Percentiles rank a stretch among this genome's conserved stretches.
phyloP scores from a whole-genome alignment of 2,329 filamentous ascomycete species.

The Furcasterigmium furcatum region DNA sequence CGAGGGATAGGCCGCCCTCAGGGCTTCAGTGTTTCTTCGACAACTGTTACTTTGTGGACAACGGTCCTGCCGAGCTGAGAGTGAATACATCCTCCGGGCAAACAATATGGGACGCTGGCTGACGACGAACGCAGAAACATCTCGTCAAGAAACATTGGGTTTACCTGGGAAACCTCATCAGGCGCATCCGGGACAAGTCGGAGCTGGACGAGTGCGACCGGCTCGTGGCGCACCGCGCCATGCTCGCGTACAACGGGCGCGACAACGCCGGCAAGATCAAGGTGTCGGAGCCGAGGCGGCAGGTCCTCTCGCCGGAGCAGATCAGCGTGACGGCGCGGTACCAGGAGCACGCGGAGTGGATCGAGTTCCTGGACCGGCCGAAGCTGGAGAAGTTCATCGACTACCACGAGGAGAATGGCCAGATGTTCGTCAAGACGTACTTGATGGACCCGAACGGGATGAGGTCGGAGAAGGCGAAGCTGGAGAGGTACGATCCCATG shows the following conservation, averaged over 20 bases:
- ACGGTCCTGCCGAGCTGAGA: background rate
- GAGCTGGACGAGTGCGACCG: constrained; percentile 9
- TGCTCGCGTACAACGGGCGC: constrained; percentile 12
- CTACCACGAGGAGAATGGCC: background rate
- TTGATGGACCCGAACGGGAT: background rate
- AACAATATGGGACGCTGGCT: background rate
- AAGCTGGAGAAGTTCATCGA: constrained; percentile 2
- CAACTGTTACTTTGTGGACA: constrained; percentile 1
- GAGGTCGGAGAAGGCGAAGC: background rate
- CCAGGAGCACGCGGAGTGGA: constrained; percentile 11
- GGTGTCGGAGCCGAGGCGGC: constrained; percentile 9
- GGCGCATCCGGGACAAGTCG: constrained; percentile 6
- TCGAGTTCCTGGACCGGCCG: constrained; percentile 8
- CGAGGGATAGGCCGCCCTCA: background rate
- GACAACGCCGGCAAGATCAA: constrained; percentile 10
- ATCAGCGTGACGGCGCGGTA: constrained; percentile 9
- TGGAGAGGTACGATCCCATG: background rate
- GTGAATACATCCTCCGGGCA: background rate
- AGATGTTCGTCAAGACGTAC: background rate
- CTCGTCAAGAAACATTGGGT: background rate
- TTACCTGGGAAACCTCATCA: background rate
- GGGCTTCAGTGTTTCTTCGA: background rate
- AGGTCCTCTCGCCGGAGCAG: constrained; percentile 7
- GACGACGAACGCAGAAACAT: background rate
- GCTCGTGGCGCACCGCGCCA: constrained; percentile 8